Conservation (phyloP, 1,139 yeast genomes). For the Lodderomyces orthopsilosis region DNA sequence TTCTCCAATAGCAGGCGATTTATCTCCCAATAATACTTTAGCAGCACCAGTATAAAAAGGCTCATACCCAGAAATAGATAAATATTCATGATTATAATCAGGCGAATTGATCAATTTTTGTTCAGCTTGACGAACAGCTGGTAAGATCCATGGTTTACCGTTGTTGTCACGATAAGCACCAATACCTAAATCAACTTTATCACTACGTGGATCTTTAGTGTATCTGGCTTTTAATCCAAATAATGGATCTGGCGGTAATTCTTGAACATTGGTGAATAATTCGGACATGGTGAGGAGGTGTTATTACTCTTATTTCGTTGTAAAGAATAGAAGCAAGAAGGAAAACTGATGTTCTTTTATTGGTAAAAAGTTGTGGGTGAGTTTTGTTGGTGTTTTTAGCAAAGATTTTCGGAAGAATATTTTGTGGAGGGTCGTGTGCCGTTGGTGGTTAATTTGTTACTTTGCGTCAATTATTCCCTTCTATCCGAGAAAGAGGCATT, state of each 20-base stretch:
- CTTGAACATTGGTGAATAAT: constrained; percentile 47
- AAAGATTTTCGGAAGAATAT: neutral
- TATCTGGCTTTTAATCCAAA: constrained; percentile 82
- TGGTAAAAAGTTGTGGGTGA: neutral
- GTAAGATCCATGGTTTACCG: constrained; percentile 94
- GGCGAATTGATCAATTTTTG: constrained; percentile 45
- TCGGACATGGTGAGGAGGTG: constrained; percentile 27
- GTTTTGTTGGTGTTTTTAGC: neutral
- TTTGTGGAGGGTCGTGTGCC: constrained; percentile 1
- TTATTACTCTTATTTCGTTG: no score
- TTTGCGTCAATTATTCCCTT: neutral
- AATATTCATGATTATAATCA: constrained; percentile 84
- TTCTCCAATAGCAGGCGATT: constrained; percentile 53
- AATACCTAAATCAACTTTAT: constrained; percentile 87
- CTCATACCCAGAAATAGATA: constrained; percentile 76
- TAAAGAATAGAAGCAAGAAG: neutral
- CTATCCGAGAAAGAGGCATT: neutral
- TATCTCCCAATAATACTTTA: constrained; percentile 70
- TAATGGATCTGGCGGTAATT: constrained; percentile 73
- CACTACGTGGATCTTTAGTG: constrained; percentile 57
- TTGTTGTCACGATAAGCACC: constrained; percentile 94
- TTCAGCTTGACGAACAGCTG: constrained; percentile 80
- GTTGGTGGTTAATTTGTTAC: neutral
- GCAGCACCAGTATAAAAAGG: constrained; percentile 73
- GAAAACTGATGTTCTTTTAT: neutral